Conservation (phyloP, 208 protist species). For the Wallacemonas sp. region DNA sequence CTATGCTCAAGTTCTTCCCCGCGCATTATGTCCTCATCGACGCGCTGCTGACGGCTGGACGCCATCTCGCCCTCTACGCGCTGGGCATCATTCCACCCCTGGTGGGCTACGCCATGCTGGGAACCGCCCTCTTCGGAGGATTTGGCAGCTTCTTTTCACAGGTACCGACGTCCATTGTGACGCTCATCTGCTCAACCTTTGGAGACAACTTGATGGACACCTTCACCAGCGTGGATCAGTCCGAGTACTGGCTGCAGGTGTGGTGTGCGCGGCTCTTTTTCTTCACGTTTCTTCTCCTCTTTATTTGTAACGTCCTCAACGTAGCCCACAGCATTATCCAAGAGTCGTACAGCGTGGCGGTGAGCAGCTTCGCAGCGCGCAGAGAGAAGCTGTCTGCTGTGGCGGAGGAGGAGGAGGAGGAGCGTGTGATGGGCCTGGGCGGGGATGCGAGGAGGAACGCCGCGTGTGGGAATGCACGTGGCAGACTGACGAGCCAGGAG, state of each 20-base stretch:
- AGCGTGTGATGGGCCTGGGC: too few relatives aligned
- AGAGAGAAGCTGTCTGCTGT: constrained; percentile 17
- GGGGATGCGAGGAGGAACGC: too few relatives aligned
- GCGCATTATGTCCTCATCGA: constrained; percentile 45
- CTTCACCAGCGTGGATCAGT: constrained; percentile 56
- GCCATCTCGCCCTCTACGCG: constrained; percentile 40
- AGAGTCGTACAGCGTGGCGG: constrained; percentile 48
- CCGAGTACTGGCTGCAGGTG: constrained; percentile 34
- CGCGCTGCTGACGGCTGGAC: constrained; percentile 35
- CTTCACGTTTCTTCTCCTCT: constrained; percentile 47
- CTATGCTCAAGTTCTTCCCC: constrained; percentile 49
- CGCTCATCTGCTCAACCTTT: constrained; percentile 54
- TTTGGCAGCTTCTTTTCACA: constrained; percentile 38
- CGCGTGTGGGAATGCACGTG: not conserved
- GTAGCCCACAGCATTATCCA: constrained; percentile 68
- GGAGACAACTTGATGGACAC: constrained; percentile 62
- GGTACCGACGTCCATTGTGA: constrained; percentile 37
- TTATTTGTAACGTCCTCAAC: constrained; percentile 63
- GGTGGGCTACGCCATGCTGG: constrained; percentile 51
- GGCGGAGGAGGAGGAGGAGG: not conserved
- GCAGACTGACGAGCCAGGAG: constrained; percentile 21
- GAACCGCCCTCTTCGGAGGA: constrained; percentile 43
- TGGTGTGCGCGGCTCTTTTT: constrained; percentile 50
- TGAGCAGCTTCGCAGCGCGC: constrained; percentile 24
- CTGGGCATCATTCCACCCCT: constrained; percentile 48